Conservation (phyloP, 768 basidiomycete genomes). For the Botryobasidium botryosum region DNA sequence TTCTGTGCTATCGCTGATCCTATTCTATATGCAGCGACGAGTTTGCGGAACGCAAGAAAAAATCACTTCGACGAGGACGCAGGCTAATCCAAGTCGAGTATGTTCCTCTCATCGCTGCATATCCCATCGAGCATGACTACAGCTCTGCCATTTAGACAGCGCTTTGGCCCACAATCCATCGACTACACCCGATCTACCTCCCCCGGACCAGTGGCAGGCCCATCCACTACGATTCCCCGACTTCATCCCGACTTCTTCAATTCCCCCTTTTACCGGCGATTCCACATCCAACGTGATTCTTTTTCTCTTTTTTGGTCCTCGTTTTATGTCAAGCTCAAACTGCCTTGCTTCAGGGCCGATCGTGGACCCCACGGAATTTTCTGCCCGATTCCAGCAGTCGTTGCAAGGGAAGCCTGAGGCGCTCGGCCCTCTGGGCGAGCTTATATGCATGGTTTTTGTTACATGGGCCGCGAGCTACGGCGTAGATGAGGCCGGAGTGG, state of each 20-base stretch:
- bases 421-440: conserved; percentile 54
- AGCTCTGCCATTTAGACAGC: no score
- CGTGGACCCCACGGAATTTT: conserved; percentile 65
- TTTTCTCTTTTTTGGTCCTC: background rate
- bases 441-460: conserved; percentile 65
- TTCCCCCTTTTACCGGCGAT: conserved; percentile 72
- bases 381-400: conserved; percentile 32
- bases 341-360: conserved; percentile 46
- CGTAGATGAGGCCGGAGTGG: conserved; percentile 57
- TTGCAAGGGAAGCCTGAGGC: conserved; percentile 29
- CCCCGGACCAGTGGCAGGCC: no score
- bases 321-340: background rate
- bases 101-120: no score
- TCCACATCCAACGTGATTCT: conserved; percentile 63
- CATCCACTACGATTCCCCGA: no score
- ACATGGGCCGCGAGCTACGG: conserved; percentile 87
- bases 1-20: background rate
- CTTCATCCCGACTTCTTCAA: conserved; percentile 65
- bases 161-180: no score
- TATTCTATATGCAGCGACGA: no score
- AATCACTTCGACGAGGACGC: no score
- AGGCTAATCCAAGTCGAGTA: no score
- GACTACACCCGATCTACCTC: no score
- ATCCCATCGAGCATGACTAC: no score
- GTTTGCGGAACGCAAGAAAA: no score